Conservation (phyloP, 768 basidiomycete species). For the Sistotremastrum suecicum region DNA sequence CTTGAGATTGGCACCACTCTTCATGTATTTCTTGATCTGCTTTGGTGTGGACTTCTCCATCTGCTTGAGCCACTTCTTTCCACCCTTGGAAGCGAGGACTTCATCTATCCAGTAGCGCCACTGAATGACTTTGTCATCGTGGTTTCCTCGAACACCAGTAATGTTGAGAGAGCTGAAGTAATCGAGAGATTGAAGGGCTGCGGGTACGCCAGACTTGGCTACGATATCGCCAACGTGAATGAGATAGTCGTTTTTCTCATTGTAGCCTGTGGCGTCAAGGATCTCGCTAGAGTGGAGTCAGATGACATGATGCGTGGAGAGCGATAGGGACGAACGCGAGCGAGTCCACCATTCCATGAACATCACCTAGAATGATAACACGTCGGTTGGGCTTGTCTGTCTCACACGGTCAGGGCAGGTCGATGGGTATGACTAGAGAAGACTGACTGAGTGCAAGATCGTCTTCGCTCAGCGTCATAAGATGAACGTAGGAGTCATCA, state of each 20-base stretch:
- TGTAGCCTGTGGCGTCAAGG: slow-evolving; percentile 45
- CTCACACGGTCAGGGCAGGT: background rate
- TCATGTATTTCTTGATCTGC: slow-evolving; percentile 24
- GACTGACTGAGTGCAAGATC: slow-evolving; percentile 43
- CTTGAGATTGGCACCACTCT: slow-evolving; percentile 14
- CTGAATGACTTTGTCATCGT: slow-evolving; percentile 83
- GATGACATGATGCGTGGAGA: background rate
- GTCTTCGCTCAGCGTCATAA: slow-evolving; percentile 27
- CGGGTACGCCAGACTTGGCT: slow-evolving; percentile 46
- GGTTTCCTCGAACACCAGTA: slow-evolving; percentile 83
- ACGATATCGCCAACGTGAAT: slow-evolving; percentile 78
- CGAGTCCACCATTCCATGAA: slow-evolving; percentile 68
- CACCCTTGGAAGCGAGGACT: slow-evolving; percentile 35
- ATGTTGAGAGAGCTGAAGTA: slow-evolving; percentile 53
- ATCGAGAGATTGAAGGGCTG: slow-evolving; percentile 47
- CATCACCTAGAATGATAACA: slow-evolving; percentile 70
- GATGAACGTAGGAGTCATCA: slow-evolving; percentile 18
- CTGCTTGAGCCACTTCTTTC: slow-evolving; percentile 43
- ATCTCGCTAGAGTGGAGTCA: slow-evolving; percentile 33
- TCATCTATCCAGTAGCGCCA: slow-evolving; percentile 83
- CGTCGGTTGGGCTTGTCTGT: slow-evolving; percentile 40
- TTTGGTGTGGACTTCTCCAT: slow-evolving; percentile 27
- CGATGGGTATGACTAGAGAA: background rate
- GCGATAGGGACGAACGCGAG: slow-evolving; percentile 37
- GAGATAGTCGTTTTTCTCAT: slow-evolving; percentile 47